A percentile compares a stretch with the other conserved stretches of the same genome.
Conservation (phyloP, 129 eudicot species). For the Pittosporum tobira region DNA sequence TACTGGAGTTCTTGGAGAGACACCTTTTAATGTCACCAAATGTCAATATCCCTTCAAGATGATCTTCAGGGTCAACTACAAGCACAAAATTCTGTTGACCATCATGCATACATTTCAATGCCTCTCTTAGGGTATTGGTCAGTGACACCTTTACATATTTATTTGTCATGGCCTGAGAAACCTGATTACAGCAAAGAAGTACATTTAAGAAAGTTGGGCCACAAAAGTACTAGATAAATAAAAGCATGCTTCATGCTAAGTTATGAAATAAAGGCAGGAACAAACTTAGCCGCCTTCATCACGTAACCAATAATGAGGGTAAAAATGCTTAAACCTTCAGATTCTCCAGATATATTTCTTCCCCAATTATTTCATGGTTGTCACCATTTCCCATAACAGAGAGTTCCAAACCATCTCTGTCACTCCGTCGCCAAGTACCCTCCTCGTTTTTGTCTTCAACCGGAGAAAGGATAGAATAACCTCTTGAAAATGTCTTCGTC, state of each 20-base stretch:
- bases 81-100: slow-evolving; percentile 63
- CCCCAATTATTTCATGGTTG: slow-evolving; percentile 50
- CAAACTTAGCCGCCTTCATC: neutral
- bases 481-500: slow-evolving; percentile 35
- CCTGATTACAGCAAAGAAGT: slow-evolving; percentile 38
- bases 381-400: slow-evolving; percentile 50
- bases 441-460: slow-evolving; percentile 44
- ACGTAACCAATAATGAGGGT: slow-evolving; percentile 4
- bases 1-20: slow-evolving; percentile 34
- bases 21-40: slow-evolving; percentile 67
- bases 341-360: slow-evolving; percentile 60
- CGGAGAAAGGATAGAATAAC: slow-evolving; percentile 63
- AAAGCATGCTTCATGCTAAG: neutral
- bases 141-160: slow-evolving; percentile 45
- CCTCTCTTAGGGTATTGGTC: slow-evolving; percentile 54
- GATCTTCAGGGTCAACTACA: slow-evolving; percentile 63
- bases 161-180: slow-evolving; percentile 71
- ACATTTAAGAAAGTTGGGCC: neutral
- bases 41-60: slow-evolving; percentile 82
- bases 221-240: slow-evolving; percentile 1
- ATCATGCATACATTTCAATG: slow-evolving; percentile 59
- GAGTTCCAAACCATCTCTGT: slow-evolving; percentile 63
- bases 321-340: slow-evolving; percentile 43
- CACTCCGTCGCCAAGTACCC: slow-evolving; percentile 39
- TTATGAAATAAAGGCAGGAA: neutral